A percentile compares a stretch with the other conserved stretches of the same genome.
phyloP scores from a whole-genome alignment of 208 protist species.

The Leishmania tarentolae region DNA sequence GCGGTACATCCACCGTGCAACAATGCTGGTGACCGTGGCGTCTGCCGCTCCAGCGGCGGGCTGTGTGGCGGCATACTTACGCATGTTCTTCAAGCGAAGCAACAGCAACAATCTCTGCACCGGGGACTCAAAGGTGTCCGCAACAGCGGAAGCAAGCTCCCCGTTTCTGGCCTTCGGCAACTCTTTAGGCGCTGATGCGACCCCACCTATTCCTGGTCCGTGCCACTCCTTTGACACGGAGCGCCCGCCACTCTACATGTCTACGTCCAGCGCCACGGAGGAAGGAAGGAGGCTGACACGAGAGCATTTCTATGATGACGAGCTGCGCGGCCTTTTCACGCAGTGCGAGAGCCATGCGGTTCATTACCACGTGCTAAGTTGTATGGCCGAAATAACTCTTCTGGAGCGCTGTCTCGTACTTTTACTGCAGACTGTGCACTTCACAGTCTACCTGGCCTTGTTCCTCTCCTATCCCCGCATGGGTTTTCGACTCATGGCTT shows the following conservation, averaged over 20 bases:
- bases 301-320: slow-evolving; percentile 32
- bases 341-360: slow-evolving; percentile 70
- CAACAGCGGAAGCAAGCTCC: slow-evolving; percentile 22
- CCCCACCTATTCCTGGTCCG: background rate
- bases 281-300: background rate
- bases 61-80: slow-evolving; percentile 48
- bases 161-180: slow-evolving; percentile 13
- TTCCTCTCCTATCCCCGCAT: slow-evolving; percentile 71
- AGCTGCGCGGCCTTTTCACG: slow-evolving; percentile 57
- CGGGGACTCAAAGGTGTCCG: background rate
- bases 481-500: slow-evolving; percentile 76
- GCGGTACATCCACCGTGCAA: slow-evolving; percentile 74
- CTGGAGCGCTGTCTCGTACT: slow-evolving; percentile 57
- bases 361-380: slow-evolving; percentile 61
- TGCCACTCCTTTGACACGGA: background rate
- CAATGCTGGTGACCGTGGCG: slow-evolving; percentile 69
- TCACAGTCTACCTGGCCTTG: slow-evolving; percentile 47
- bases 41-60: slow-evolving; percentile 53
- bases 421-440: slow-evolving; percentile 51
- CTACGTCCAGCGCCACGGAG: background rate
- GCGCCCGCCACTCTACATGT: slow-evolving; percentile 2
- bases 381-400: slow-evolving; percentile 63
- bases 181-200: too few species aligned
- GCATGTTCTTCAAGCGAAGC: slow-evolving; percentile 43
- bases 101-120: background rate